phyloP scores from a whole-genome alignment of 1,284 basidiomycete species.

The Trametes pubescens region DNA sequence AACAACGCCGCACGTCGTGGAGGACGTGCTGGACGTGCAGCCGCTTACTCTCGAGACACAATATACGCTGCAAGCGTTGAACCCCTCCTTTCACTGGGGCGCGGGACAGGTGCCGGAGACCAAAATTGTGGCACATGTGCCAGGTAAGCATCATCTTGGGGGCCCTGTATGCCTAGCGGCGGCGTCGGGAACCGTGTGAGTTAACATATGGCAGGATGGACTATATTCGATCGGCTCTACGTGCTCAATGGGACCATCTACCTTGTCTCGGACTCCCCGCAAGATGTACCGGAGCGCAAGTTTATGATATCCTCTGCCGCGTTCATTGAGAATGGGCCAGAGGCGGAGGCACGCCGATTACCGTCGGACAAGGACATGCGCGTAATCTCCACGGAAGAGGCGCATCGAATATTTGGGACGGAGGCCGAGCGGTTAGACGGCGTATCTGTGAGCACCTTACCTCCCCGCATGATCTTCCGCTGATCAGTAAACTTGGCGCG shows the following conservation, averaged over 20 bases:
- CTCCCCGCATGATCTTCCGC: background rate
- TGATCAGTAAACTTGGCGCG: conserved; percentile 5
- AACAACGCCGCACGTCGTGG: conserved; percentile 28
- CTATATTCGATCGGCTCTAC: conserved; percentile 82
- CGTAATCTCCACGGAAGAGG: conserved; percentile 75
- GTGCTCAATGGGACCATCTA: conserved; percentile 81
- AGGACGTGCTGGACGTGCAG: conserved; percentile 28
- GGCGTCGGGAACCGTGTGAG: no score
- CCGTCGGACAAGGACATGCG: conserved; percentile 83
- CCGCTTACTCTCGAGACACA: conserved; percentile 39
- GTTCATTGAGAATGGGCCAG: conserved; percentile 55
- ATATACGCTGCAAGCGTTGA: conserved; percentile 40
- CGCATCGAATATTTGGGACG: conserved; percentile 72
- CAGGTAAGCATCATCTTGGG: conserved; percentile 50
- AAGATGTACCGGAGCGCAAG: conserved; percentile 59
- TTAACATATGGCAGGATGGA: conserved; percentile 68
- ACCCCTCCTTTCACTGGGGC: conserved; percentile 43
- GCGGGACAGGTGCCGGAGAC: conserved; percentile 60
- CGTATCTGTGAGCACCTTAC: conserved; percentile 60
- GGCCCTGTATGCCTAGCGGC: background rate
- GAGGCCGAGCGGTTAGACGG: conserved; percentile 70
- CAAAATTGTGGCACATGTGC: conserved; percentile 65
- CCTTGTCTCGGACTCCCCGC: conserved; percentile 68
- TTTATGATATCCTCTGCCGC: conserved; percentile 66
- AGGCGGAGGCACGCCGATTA: conserved; percentile 55